Base-by-base conservation (phyloP, 805 yeast genomes). In the Millerago galiae region DNA sequence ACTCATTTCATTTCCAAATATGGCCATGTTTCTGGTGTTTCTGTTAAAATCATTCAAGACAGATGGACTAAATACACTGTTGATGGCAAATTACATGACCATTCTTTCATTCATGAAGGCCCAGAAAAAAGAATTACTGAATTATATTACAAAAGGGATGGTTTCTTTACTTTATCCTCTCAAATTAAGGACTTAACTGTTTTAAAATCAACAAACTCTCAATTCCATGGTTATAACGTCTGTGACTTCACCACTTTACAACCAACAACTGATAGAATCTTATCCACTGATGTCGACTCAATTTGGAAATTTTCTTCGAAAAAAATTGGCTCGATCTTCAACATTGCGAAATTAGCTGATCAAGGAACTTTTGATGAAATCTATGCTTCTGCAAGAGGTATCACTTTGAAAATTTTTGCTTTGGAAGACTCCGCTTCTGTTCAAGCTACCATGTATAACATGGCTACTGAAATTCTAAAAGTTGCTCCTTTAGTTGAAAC, bases 401-500 rank as follows among this genome's bases (percentile, higher is more conserved):
- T 77, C 55, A 88, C 96, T 1, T 72, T 89, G 55, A 82, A 78
- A 42, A 71, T 73, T 45, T 90, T 90, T 64, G 96, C 96, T 14
- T 62, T 74, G 39, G 96, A 90, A 65, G 79, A 86, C 63, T 86
- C 95, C 9, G 79, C 96, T n/a, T 84, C 95, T 21, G 97, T 90
- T 37, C 97, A 90, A 70, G 96, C 95, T 36, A 90, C 96, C 45
- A 91, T 90, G 96, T 90, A 77, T 72, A 85, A 88, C 73, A 90
- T 90, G 93, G 74, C 85, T 32, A 72, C 78, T 50, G 79, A 76
- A 49, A 86, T 90, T 50, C 73, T 90, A 59, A 70, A 67, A 38
- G 58, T 55, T 40, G 82, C 77, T 43, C 71, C 79, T 3, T 69
- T 69, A 46, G 71, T 90, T 43, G 74, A 69, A 48, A 70, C 71